These are phyloP conservation scores for Dujonia santamariae DNA, from an alignment of 1,139 yeast genomes.

Conservation along the genomic window DNA sequence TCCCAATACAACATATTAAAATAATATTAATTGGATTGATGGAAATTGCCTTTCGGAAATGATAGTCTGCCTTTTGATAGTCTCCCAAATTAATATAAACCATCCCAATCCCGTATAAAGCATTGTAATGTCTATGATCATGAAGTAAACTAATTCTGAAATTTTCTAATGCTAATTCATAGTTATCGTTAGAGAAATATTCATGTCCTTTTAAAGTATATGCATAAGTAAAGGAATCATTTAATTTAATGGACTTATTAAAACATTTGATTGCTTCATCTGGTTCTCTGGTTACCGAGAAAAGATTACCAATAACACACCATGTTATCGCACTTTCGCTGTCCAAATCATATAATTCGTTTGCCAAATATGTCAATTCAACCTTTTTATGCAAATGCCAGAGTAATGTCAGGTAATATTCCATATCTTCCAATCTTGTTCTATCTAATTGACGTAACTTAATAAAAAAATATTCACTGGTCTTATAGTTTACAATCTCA, in stretches of 20 bases:
- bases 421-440: slow-evolving; percentile 87
- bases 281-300: slow-evolving; percentile 79
- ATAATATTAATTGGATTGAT: slow-evolving; percentile 91
- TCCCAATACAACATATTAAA: slow-evolving; percentile 89
- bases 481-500: slow-evolving; percentile 83
- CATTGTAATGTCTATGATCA: slow-evolving; percentile 87
- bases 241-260: slow-evolving; percentile 69
- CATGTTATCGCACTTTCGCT: slow-evolving; percentile 77
- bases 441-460: slow-evolving; percentile 67
- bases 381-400: slow-evolving; percentile 91
- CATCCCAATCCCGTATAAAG: slow-evolving; percentile 96
- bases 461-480: slow-evolving; percentile 63
- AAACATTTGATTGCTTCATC: slow-evolving; percentile 91
- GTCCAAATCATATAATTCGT: slow-evolving; percentile 71
- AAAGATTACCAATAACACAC: slow-evolving; percentile 89
- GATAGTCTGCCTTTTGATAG: slow-evolving; percentile 77
- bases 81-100: slow-evolving; percentile 87
- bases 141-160: slow-evolving; percentile 76
- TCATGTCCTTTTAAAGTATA: slow-evolving; percentile 95
- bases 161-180: slow-evolving; percentile 82
- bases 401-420: slow-evolving; percentile 78
- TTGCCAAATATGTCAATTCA: slow-evolving; percentile 78
- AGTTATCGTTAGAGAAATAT: slow-evolving; percentile 81
- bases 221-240: slow-evolving; percentile 80
- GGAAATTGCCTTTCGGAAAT: slow-evolving; percentile 81